Base-by-base conservation (phyloP, 1,284 basidiomycete species). In the Gymnopus androsaceus region DNA sequence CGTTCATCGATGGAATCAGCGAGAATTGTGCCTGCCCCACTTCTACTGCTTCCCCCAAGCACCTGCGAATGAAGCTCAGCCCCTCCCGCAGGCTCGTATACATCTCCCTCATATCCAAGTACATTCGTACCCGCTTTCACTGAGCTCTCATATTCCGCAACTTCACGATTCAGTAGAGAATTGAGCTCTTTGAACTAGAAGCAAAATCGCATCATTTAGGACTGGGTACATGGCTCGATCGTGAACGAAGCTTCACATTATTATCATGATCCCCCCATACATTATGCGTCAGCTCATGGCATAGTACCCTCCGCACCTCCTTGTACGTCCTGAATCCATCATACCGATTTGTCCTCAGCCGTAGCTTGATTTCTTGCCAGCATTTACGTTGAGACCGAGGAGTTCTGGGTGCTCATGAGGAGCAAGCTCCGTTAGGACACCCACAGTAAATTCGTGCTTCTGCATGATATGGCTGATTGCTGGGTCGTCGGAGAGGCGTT, bases 231-330 rank as follows among this genome's bases (percentile, higher is more conserved):
- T 12, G 6, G 3, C 8, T 19, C 5, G 3, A 52, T 1, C 14
- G 23, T n/a, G 27, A 9, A 44, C 19, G 25, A 30, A 33, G 12
- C 14, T 74, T 60, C n/a, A 90, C 90, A 61, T 88, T 81, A 51
- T 90, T 77, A 63, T 87, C 85, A 63, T 92, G 89, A 56, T 84
- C 81, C 1, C 81, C 75, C 80, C 83, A 86, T 0, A 85, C 78
- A 62, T 90, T 92, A 67, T 92, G 90, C 25, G 87, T 74, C 30
- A 92, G 71, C 65, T 92, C 90, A 67, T 92, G 89, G 63, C 88
- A 88, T 4, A 92, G 74, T 12, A 90, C 87, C 21, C 79, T 74
- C 41, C 88, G 75, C 28, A 88, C 75, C 1, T 90, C 85, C 23
- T 68, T 71, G 66, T 91, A 92, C 8, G 75, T 65, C 54, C 87